These are phyloP conservation scores for Trichosporon sp. DNA, from an alignment of 1,284 basidiomycete genomes.

Conservation along the genomic window DNA sequence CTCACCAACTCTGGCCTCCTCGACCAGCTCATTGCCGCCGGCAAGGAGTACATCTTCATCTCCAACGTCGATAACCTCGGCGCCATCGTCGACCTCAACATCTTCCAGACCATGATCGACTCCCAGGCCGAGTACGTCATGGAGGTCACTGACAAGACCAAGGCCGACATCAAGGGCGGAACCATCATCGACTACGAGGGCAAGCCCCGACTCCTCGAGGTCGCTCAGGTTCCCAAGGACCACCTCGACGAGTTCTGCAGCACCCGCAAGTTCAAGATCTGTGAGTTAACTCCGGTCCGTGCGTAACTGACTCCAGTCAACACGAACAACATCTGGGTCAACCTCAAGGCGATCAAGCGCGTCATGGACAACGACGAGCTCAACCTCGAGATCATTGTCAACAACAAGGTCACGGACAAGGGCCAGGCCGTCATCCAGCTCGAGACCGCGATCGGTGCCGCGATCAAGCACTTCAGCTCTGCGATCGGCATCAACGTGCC, in stretches of 20 bases:
- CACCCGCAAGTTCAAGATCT: constrained; percentile 67
- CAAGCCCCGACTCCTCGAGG: constrained; percentile 84
- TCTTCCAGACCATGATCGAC: constrained; percentile 79
- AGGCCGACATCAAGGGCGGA: constrained; percentile 99
- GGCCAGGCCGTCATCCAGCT: constrained; percentile 84
- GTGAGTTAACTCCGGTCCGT: constrained; percentile 18
- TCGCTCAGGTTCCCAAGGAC: constrained; percentile 96
- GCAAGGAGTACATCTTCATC: constrained; percentile 98
- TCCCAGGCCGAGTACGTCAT: constrained; percentile 85
- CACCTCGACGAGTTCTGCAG: constrained; percentile 99
- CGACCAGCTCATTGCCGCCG: constrained; percentile 87
- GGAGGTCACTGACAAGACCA: constrained; percentile 99
- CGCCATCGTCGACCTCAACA: constrained; percentile 73
- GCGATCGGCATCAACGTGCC: constrained; percentile 98
- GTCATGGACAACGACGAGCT: constrained; percentile 83
- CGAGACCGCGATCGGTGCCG: constrained; percentile 93
- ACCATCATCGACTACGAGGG: constrained; percentile 97
- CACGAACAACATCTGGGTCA: constrained; percentile 88
- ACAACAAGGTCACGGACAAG: constrained; percentile 83
- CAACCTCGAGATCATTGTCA: constrained; percentile 79
- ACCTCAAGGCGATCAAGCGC: constrained; percentile 86
- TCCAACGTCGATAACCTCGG: constrained; percentile 99
- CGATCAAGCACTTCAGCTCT: constrained; percentile 65
- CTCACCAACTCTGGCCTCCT: constrained; percentile 86
- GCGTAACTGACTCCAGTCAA: constrained; percentile 31